Evolutionary conservation across 2,329 filamentous ascomycete species (phyloP).

Genomic region (Epichloe uncinata): DNA sequence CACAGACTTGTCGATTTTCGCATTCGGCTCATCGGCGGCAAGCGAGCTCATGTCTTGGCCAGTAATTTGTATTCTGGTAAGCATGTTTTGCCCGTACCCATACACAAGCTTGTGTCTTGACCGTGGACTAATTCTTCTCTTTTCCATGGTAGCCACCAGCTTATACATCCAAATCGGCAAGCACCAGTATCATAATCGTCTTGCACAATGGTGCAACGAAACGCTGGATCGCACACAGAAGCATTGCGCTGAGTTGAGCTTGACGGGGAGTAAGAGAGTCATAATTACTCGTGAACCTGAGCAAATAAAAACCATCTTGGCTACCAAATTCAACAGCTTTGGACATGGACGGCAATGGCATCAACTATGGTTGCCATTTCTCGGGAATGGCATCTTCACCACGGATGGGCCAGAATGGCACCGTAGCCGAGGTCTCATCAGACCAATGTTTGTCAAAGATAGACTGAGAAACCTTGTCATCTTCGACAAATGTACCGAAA

Average conservation of each 20-base stretch:
- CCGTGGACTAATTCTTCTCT: neutral
- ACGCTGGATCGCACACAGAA: constrained; percentile 5
- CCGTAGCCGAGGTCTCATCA: constrained; percentile 36
- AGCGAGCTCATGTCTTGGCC: too few relatives aligned
- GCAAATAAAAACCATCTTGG: constrained; percentile 43
- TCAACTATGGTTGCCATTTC: constrained; percentile 28
- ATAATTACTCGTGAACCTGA: constrained; percentile 39
- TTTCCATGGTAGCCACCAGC: constrained; percentile 6
- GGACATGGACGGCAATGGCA: constrained; percentile 31
- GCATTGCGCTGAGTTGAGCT: constrained; percentile 11
- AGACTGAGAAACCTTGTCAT: constrained; percentile 36
- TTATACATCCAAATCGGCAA: constrained; percentile 10
- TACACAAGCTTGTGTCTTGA: too few relatives aligned
- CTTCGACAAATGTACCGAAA: constrained; percentile 46
- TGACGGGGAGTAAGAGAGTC: constrained; percentile 14
- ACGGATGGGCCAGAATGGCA: constrained; percentile 40
- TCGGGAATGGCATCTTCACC: constrained; percentile 44
- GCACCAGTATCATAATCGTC: constrained; percentile 9
- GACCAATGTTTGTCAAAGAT: constrained; percentile 38
- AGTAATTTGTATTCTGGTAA: constrained; percentile 22
- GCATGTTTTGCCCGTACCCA: neutral
- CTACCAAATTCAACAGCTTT: constrained; percentile 42
- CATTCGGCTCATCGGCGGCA: too few relatives aligned
- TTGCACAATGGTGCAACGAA: constrained; percentile 8
- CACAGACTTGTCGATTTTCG: constrained; percentile 13